Conservation (phyloP, 306 rosid species). For the Citrullus mucosospermus region DNA sequence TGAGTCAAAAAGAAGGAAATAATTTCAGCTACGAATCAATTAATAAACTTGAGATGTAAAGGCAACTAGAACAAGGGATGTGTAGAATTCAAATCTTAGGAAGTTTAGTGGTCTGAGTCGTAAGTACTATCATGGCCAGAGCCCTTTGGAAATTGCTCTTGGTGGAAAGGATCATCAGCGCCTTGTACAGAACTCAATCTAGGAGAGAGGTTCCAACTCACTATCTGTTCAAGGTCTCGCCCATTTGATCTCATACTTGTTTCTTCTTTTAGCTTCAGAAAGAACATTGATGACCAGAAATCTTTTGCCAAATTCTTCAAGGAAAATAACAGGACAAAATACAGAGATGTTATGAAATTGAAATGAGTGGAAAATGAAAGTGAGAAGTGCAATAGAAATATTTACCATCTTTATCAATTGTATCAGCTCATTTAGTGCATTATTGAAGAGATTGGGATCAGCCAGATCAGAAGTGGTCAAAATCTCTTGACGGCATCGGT, state of each 20-base stretch:
- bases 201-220: slow-evolving; percentile 69
- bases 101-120: slow-evolving; percentile 18
- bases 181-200: slow-evolving; percentile 78
- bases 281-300: slow-evolving; percentile 89
- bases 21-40: background rate
- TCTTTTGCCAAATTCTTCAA: slow-evolving; percentile 69
- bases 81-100: background rate
- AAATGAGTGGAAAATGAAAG: background rate
- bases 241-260: slow-evolving; percentile 37
- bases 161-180: slow-evolving; percentile 78
- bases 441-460: slow-evolving; percentile 52
- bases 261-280: slow-evolving; percentile 70
- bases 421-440: slow-evolving; percentile 56
- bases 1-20: background rate
- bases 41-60: background rate
- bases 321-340: background rate
- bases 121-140: slow-evolving; percentile 20
- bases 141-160: slow-evolving; percentile 44
- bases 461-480: slow-evolving; percentile 62
- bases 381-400: background rate
- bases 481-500: slow-evolving; percentile 72
- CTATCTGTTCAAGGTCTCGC: slow-evolving; percentile 49
- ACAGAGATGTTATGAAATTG: background rate
- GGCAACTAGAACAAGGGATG: background rate
- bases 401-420: slow-evolving; percentile 70